A percentile compares a stretch with the other conserved stretches of the same genome.
These are phyloP conservation scores for Neurospora sp. DNA, from an alignment of 495 filamentous ascomycete species.

Conservation along the genomic window DNA sequence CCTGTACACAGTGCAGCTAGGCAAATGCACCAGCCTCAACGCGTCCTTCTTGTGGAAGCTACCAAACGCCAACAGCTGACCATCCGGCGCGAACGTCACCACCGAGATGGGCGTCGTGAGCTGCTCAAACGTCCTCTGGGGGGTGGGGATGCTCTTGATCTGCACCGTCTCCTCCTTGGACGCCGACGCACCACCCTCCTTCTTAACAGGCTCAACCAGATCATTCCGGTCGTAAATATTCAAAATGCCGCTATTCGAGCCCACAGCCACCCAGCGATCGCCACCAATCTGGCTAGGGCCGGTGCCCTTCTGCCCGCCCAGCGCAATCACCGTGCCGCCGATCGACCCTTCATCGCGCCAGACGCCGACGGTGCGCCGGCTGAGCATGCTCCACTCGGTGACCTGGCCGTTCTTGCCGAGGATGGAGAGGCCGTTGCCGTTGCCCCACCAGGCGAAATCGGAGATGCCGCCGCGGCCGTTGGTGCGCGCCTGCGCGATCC, in stretches of 20 bases:
- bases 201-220: slow-evolving; percentile 40
- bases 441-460: slow-evolving; percentile 84
- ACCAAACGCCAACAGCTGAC: slow-evolving; percentile 76
- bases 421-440: slow-evolving; percentile 66
- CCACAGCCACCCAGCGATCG: slow-evolving; percentile 81
- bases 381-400: slow-evolving; percentile 72
- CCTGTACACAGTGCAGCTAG: slow-evolving; percentile 82
- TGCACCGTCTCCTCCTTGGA: slow-evolving; percentile 27
- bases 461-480: slow-evolving; percentile 75
- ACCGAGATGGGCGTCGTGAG: slow-evolving; percentile 73
- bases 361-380: slow-evolving; percentile 56
- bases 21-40: slow-evolving; percentile 79
- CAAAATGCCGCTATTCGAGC: slow-evolving; percentile 73
- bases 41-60: slow-evolving; percentile 83
- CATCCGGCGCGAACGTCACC: slow-evolving; percentile 74
- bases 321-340: slow-evolving; percentile 67
- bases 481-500: slow-evolving; percentile 73
- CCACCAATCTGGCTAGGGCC: slow-evolving; percentile 57
- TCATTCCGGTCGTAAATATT: slow-evolving; percentile 82
- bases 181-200: slow-evolving; percentile 18
- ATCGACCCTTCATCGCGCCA: slow-evolving; percentile 91
- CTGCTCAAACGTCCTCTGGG: slow-evolving; percentile 64
- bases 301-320: slow-evolving; percentile 51
- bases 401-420: slow-evolving; percentile 79
- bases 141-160: slow-evolving; percentile 57